A percentile compares a stretch with the other conserved stretches of the same genome.
Conservation (phyloP, 1,284 basidiomycete genomes). For the Heterobasidion parviporum region DNA sequence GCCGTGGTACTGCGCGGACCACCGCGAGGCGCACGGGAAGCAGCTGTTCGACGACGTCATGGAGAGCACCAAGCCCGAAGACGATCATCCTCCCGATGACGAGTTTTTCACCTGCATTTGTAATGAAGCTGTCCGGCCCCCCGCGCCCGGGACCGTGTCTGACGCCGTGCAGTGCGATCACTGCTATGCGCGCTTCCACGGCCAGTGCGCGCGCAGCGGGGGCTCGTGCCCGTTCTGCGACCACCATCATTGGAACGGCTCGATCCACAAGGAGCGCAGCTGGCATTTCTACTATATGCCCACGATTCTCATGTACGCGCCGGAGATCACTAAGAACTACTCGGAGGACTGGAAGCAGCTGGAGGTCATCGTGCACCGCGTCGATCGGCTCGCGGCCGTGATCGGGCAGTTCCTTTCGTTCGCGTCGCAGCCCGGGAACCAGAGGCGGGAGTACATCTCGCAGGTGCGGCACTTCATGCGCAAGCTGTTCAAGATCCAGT, state of each 20-base stretch:
- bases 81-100: conserved; percentile 66
- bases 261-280: conserved; percentile 67
- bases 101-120: conserved; percentile 82
- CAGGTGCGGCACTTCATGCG: conserved; percentile 83
- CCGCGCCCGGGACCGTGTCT: conserved; percentile 59
- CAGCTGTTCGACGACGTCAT: conserved; percentile 63
- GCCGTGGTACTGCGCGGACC: conserved; percentile 68
- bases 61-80: conserved; percentile 61
- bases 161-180: conserved; percentile 84
- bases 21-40: conserved; percentile 51
- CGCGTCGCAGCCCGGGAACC: conserved; percentile 57
- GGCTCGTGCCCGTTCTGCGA: conserved; percentile 84
- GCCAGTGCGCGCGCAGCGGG: conserved; percentile 73
- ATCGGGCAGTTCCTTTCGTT: conserved; percentile 75
- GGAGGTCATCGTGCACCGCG: conserved; percentile 65
- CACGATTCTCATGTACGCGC: conserved; percentile 55
- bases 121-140: conserved; percentile 62
- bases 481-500: conserved; percentile 77
- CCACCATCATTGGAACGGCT: conserved; percentile 81
- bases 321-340: conserved; percentile 67
- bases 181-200: conserved; percentile 77
- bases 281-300: conserved; percentile 77
- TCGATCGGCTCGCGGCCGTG: conserved; percentile 61
- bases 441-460: conserved; percentile 61
- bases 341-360: conserved; percentile 71